Conservation (phyloP, 441 rosid genomes). For the Euphorbia celastroides region DNA sequence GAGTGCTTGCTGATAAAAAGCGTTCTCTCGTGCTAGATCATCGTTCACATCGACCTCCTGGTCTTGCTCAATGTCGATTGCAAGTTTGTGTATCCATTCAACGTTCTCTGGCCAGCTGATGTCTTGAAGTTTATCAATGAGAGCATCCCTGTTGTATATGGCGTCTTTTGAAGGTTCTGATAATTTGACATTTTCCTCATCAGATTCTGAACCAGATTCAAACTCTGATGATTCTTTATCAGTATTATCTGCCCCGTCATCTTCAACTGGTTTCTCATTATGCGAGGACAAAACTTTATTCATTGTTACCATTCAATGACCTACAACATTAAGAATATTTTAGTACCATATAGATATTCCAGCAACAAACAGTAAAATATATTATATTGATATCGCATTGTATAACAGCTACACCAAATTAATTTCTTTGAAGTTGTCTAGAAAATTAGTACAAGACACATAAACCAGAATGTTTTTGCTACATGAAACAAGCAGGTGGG, state of each 20-base stretch:
- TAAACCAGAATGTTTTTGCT: not conserved
- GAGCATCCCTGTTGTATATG: constrained; percentile 51
- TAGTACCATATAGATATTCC: not conserved
- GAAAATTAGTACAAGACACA: no score
- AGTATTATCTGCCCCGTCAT: constrained; percentile 36
- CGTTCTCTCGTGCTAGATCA: constrained; percentile 64
- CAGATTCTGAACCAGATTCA: constrained; percentile 39
- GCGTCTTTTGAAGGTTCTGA: constrained; percentile 54
- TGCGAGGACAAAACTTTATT: constrained; percentile 17
- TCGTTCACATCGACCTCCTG: constrained; percentile 81
- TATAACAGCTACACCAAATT: not conserved
- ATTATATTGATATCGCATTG: not conserved
- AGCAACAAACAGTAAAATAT: not conserved
- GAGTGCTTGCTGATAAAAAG: constrained; percentile 74
- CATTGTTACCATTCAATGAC: constrained; percentile 20
- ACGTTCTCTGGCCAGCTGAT: constrained; percentile 69
- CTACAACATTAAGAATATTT: constrained; percentile 15
- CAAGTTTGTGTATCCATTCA: constrained; percentile 65
- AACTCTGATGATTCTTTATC: constrained; percentile 29
- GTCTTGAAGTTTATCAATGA: constrained; percentile 70
- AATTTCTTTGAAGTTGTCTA: no score
- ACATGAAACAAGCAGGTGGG: not conserved
- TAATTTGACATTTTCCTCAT: constrained; percentile 49
- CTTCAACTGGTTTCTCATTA: constrained; percentile 34
- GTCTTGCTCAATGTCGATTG: constrained; percentile 54